Evolutionary conservation across 768 basidiomycete species (phyloP).

Genomic region (Sarcomyxa edulis): DNA sequence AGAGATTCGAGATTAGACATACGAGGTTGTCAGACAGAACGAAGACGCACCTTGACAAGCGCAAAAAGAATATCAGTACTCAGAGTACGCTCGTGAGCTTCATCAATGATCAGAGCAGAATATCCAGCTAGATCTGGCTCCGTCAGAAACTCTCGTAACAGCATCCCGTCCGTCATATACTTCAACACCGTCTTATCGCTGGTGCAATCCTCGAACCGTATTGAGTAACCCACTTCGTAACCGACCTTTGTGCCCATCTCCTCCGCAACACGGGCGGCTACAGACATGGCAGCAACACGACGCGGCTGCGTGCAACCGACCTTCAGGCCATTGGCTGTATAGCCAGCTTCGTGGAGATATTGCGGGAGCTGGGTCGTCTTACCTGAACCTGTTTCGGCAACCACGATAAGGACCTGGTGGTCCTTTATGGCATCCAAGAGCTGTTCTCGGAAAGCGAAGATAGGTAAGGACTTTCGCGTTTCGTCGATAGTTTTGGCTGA

Average conservation of each 20-base stretch:
- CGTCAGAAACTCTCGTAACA: constrained; percentile 93
- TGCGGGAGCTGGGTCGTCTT: constrained; percentile 99
- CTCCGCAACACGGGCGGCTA: constrained; percentile 97
- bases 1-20: constrained; percentile 13
- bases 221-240: constrained; percentile 99
- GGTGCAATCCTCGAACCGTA: constrained; percentile 98
- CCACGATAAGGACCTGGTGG: constrained; percentile 94
- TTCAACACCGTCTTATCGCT: constrained; percentile 98
- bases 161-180: constrained; percentile 99
- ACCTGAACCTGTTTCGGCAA: constrained; percentile 97
- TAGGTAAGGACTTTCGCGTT: constrained; percentile 89
- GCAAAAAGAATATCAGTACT: constrained; percentile 99
- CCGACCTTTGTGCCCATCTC: constrained; percentile 98
- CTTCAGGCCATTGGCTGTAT: constrained; percentile 80
- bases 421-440: constrained; percentile 85
- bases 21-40: constrained; percentile 3
- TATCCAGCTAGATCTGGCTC: constrained; percentile 97
- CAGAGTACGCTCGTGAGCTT: constrained; percentile 96
- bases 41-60: constrained; percentile 84
- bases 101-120: constrained; percentile 93
- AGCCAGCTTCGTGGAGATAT: constrained; percentile 97
- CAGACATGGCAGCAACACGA: constrained; percentile 98
- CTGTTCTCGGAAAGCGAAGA: constrained; percentile 83
- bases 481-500: constrained; percentile 88
- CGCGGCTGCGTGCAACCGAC: constrained; percentile 97